These are phyloP conservation scores for Spongospora subterranea DNA, from an alignment of 208 protist genomes.

Conservation along the genomic window DNA sequence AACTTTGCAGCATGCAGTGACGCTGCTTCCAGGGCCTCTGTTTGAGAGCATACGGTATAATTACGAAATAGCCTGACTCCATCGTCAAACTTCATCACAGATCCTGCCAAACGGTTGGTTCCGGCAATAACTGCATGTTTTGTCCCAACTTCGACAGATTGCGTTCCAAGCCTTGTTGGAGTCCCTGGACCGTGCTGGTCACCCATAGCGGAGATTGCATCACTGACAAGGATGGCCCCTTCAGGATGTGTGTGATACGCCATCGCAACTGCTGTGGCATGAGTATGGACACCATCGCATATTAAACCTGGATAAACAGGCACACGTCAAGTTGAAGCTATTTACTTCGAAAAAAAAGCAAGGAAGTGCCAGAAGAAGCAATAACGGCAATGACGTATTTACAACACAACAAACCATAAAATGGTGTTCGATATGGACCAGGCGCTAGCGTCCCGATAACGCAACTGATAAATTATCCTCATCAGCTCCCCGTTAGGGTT, in stretches of 20 bases:
- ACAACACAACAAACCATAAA: neutral
- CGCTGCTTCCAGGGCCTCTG: constrained; percentile 42
- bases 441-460: constrained; percentile 59
- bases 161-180: neutral
- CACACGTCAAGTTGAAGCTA: neutral
- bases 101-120: neutral
- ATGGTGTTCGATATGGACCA: neutral
- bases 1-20: constrained; percentile 41
- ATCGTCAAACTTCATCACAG: constrained; percentile 10
- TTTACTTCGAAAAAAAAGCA: neutral
- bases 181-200: neutral
- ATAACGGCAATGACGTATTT: neutral
- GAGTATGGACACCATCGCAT: constrained; percentile 59
- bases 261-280: constrained; percentile 57
- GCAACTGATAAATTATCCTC: neutral
- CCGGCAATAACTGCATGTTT: neutral
- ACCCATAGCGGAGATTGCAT: constrained; percentile 60
- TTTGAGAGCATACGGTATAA: neutral
- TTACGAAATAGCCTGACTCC: constrained; percentile 17
- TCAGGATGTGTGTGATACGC: constrained; percentile 44
- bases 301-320: constrained; percentile 47
- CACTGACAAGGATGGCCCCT: constrained; percentile 52
- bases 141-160: neutral
- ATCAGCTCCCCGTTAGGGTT: neutral
- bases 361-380: neutral